Conservation (phyloP, 2,329 filamentous ascomycete genomes). For the Parasarocladium wereldwijsianum region DNA sequence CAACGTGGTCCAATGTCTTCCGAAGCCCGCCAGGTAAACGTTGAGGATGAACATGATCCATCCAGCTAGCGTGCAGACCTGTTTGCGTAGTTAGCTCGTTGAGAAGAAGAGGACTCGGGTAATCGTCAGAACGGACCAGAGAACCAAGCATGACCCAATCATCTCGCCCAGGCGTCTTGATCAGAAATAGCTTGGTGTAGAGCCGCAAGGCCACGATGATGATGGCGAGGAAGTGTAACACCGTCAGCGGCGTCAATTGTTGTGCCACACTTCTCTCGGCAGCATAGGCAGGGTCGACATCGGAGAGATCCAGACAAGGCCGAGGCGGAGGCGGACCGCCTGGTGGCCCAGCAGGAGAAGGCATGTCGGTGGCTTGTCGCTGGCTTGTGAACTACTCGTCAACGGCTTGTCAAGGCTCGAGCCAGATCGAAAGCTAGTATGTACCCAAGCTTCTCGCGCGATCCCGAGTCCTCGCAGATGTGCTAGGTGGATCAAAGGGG, state of each 20-base stretch:
- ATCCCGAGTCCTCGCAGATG: too few relatives aligned
- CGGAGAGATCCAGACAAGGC: too few relatives aligned
- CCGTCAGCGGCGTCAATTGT: slow-evolving; percentile 1
- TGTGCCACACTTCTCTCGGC: too few relatives aligned
- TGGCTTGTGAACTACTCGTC: too few relatives aligned
- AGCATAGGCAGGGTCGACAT: too few relatives aligned
- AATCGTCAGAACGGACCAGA: slow-evolving; percentile 9
- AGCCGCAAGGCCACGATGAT: slow-evolving; percentile 7
- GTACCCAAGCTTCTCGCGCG: too few relatives aligned
- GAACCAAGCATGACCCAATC: slow-evolving; percentile 14
- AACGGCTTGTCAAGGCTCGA: too few relatives aligned
- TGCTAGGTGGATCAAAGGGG: too few relatives aligned
- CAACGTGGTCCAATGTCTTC: slow-evolving; percentile 25
- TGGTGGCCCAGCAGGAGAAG: too few relatives aligned
- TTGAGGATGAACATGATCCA: slow-evolving; percentile 24
- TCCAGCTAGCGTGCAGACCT: slow-evolving; percentile 15
- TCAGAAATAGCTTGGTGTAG: slow-evolving; percentile 9
- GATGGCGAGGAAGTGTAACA: slow-evolving; percentile 12
- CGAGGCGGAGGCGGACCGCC: too few relatives aligned
- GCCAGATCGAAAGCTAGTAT: too few relatives aligned
- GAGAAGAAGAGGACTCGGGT: not conserved
- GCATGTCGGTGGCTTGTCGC: too few relatives aligned
- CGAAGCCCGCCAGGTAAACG: slow-evolving; percentile 25
- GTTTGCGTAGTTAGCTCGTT: not conserved
- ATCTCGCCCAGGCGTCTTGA: slow-evolving; percentile 12